Conservation (phyloP, 768 basidiomycete genomes). For the Rickenella mellea region DNA sequence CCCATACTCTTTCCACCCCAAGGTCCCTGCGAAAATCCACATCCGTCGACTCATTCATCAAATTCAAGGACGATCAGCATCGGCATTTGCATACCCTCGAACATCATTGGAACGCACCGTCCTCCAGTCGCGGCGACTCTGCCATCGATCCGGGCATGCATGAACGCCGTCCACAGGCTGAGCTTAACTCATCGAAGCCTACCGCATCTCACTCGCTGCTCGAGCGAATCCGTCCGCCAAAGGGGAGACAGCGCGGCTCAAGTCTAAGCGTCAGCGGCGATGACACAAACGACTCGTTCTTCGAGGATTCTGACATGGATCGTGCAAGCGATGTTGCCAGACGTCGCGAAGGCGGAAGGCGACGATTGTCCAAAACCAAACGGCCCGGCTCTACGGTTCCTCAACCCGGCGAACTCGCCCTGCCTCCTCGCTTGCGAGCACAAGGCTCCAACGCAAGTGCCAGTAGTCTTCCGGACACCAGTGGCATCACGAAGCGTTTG, state of each 20-base stretch:
- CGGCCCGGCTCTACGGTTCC: slow-evolving; percentile 16
- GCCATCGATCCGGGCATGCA: slow-evolving; percentile 20
- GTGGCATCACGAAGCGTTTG: slow-evolving; percentile 3
- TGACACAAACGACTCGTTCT: slow-evolving; percentile 25
- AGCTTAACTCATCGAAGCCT: slow-evolving; percentile 17
- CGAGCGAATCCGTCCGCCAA: background rate
- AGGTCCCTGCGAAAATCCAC: slow-evolving; percentile 58
- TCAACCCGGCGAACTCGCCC: slow-evolving; percentile 52
- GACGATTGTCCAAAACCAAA: slow-evolving; percentile 18
- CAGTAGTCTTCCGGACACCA: slow-evolving; percentile 15
- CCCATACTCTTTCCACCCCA: slow-evolving; percentile 22
- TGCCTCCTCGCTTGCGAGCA: slow-evolving; percentile 44
- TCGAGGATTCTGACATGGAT: slow-evolving; percentile 44
- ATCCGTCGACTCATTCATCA: slow-evolving; percentile 68
- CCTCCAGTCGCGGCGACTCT: slow-evolving; percentile 22
- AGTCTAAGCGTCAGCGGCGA: slow-evolving; percentile 44
- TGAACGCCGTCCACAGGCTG: slow-evolving; percentile 15
- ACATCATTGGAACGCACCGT: background rate
- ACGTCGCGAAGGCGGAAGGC: slow-evolving; percentile 41
- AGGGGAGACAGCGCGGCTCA: slow-evolving; percentile 38
- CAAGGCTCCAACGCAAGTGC: slow-evolving; percentile 28
- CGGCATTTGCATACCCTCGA: background rate
- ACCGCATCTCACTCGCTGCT: slow-evolving; percentile 18
- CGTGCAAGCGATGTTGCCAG: slow-evolving; percentile 33
- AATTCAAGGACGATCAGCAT: slow-evolving; percentile 29